A percentile compares a stretch with the other conserved stretches of the same genome.
These are phyloP conservation scores for Phoenix dactylifera DNA, from an alignment of 176 grass and related monocot species.

Conservation along the genomic window DNA sequence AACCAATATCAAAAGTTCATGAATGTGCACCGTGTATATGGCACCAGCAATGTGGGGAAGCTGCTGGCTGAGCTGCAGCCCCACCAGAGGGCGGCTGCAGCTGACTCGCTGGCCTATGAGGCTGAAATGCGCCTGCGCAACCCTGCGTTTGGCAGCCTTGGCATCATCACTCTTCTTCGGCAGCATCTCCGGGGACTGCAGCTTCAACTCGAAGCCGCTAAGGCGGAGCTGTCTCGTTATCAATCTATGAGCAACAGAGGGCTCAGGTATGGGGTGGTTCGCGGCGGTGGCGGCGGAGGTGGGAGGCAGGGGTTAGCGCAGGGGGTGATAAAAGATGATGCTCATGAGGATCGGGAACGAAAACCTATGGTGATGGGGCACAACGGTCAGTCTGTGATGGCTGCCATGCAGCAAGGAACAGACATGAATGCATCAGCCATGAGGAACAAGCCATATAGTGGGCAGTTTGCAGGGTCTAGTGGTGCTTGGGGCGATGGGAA, in stretches of 20 bases:
- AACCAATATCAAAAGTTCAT: slow-evolving; percentile 97
- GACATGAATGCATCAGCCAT: slow-evolving; percentile 15
- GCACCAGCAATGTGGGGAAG: slow-evolving; percentile 96
- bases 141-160: slow-evolving; percentile 86
- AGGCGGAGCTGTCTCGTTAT: slow-evolving; percentile 65
- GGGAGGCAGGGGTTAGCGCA: slow-evolving; percentile 39
- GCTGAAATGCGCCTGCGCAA: slow-evolving; percentile 93
- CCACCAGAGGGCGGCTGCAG: slow-evolving; percentile 78
- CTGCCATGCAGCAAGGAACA: slow-evolving; percentile 39
- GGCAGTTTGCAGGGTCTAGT: slow-evolving; percentile 57
- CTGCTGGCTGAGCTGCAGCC: slow-evolving; percentile 83
- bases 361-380: slow-evolving; percentile 38
- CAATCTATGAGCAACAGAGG: slow-evolving; percentile 5
- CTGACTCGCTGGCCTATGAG: slow-evolving; percentile 94
- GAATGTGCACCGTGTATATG: slow-evolving; percentile 90
- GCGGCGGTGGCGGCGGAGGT: slow-evolving; percentile 1
- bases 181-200: slow-evolving; percentile 78
- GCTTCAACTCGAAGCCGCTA: slow-evolving; percentile 57
- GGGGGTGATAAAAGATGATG: slow-evolving; percentile 1
- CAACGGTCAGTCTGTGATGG: slow-evolving; percentile 43
- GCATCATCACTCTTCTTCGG: slow-evolving; percentile 88
- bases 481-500: slow-evolving; percentile 61
- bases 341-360: too few relatives aligned
- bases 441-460: slow-evolving; percentile 23
- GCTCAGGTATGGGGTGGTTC: slow-evolving; percentile 2